Evolutionary conservation across 78 protist genomes (phyloP).

Genomic region (Planoprotostelium fungivorum): DNA sequence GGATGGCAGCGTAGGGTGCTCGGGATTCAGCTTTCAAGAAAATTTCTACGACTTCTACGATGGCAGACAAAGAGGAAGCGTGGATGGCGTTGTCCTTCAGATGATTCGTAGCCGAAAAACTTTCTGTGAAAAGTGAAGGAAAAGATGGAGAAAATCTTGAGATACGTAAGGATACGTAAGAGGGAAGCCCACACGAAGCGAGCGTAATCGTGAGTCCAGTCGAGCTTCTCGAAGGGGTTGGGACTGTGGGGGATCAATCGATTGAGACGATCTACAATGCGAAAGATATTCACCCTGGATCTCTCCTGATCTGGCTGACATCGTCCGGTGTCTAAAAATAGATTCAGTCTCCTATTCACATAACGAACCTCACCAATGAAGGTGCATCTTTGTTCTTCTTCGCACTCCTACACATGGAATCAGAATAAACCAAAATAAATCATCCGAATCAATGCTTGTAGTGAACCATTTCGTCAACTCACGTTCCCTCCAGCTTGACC

Average conservation of each 20-base stretch:
- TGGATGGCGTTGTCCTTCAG: neutral
- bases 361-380: neutral
- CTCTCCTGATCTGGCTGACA: neutral
- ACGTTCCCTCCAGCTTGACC: neutral
- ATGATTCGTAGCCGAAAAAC: neutral
- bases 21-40: neutral
- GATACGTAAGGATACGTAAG: neutral
- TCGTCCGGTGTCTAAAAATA: neutral
- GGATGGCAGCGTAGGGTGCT: neutral
- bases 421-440: neutral
- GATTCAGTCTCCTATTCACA: too few species aligned
- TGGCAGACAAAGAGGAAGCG: neutral
- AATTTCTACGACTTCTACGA: neutral
- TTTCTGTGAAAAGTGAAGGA: neutral
- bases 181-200: neutral
- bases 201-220: neutral
- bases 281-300: neutral
- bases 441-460: neutral
- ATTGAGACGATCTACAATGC: neutral
- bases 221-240: neutral
- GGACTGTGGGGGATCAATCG: neutral
- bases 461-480: too few species aligned
- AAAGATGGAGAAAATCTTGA: neutral
- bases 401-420: neutral
- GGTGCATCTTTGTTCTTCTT: neutral